Evolutionary conservation across 106 monocot genomes (phyloP).

Genomic region (Allium fistulosum): DNA sequence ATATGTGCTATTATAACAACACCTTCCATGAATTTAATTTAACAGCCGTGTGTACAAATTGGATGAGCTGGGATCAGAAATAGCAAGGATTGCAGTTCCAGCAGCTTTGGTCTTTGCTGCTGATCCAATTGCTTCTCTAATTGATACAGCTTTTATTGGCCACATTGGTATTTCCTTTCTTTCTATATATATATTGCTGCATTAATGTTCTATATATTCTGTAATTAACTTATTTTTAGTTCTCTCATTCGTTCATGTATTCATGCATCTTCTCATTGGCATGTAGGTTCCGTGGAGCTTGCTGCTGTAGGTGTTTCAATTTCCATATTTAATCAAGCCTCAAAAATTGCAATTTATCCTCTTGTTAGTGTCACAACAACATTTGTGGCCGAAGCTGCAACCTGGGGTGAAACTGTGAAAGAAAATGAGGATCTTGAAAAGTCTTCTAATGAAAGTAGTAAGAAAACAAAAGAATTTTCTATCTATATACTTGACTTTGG

Average conservation of each 20-base stretch:
- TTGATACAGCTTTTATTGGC: constrained; percentile 91
- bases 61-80: constrained; percentile 77
- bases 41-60: constrained; percentile 52
- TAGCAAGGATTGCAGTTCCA: constrained; percentile 65
- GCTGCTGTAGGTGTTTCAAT: constrained; percentile 88
- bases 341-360: constrained; percentile 74
- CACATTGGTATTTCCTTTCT: constrained; percentile 41
- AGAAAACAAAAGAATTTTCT: constrained; percentile 14
- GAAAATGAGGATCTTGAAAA: constrained; percentile 52
- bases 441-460: constrained; percentile 1
- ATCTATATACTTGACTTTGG: constrained; percentile 5
- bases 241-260: no score
- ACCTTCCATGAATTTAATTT: background rate
- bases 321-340: constrained; percentile 75
- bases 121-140: constrained; percentile 86
- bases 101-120: constrained; percentile 86
- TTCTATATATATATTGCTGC: background rate
- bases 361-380: constrained; percentile 90
- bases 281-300: constrained; percentile 64
- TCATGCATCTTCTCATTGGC: background rate
- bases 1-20: no score
- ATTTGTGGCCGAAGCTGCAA: constrained; percentile 84
- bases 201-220: no score
- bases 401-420: constrained; percentile 14
- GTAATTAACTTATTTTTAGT: no score